Base-by-base conservation (phyloP, 345 rosid genomes). In the Durio zibethinus region DNA sequence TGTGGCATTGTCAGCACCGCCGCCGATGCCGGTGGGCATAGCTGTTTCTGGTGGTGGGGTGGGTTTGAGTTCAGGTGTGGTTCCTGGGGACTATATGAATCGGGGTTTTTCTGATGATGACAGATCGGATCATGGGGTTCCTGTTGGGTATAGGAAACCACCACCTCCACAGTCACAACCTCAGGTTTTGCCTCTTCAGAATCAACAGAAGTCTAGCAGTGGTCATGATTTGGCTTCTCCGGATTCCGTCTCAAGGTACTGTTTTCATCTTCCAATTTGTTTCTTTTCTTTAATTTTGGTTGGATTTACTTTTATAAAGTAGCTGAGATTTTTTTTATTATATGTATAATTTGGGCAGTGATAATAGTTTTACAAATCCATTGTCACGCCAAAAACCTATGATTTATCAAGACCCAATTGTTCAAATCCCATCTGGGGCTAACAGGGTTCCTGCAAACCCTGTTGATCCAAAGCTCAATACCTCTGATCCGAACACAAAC, bases 41-140 rank as follows among this genome's bases (percentile, higher is more conserved):
- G 57, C 85, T 5, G 36, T 82, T 25, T 79, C 91, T 3, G 91
- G 87, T 4, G 91, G 87, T 25, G 92, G 88, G 29, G 83, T 83
- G 23, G 84, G 88, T 12, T 83, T 80, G 71, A 80, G 77, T 62
- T 67, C 90, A 8, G 80, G 59, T 53, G 72, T 63, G 45, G 84
- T 80, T 73, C 79, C 83, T 1, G 88, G 86, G 25, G 97, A 92
- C 57, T 87, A 82, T 62, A 82, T 66, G 29, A 78, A 79, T 77
- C 81, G 92, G 79, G 91, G 83, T 43, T 53, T 82, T 78, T 94
- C 95, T 0, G 99, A 95, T 74, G 99, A 95, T 65, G 98, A 95
- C 86, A 91, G 96, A 90, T 93, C 98, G 23, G 98, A 93, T 68
- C 97, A 87, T 31, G 90, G 93, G 8, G 83, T 85, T 45, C 87